Conservation (phyloP, 2,329 filamentous ascomycete genomes). For the Beauveria varroae region DNA sequence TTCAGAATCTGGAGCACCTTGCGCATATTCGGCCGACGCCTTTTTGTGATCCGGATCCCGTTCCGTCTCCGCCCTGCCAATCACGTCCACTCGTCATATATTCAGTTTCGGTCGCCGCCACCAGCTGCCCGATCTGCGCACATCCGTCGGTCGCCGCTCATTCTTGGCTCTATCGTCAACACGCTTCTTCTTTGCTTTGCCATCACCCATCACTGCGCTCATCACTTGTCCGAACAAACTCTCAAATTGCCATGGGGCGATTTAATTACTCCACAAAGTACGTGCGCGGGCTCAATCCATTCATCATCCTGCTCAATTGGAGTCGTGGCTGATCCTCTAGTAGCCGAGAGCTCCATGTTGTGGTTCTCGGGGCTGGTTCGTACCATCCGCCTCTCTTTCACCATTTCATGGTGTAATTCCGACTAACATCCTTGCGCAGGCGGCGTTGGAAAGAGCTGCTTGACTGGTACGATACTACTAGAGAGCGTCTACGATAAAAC, state of each 20-base stretch:
- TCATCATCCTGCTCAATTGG: neutral
- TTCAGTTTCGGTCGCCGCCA: slow-evolving; percentile 1
- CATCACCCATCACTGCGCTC: neutral
- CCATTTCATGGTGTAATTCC: slow-evolving; percentile 16
- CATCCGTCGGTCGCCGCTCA: neutral
- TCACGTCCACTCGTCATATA: slow-evolving; percentile 1
- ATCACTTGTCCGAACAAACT: neutral
- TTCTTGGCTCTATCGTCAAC: neutral
- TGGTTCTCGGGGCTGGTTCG: slow-evolving; percentile 72
- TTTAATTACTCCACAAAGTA: slow-evolving; percentile 11
- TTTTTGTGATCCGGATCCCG: neutral
- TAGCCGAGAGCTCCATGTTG: slow-evolving; percentile 74
- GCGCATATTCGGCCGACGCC: neutral
- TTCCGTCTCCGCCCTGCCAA: slow-evolving; percentile 4
- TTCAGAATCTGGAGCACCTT: neutral
- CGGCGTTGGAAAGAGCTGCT: slow-evolving; percentile 86
- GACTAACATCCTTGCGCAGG: slow-evolving; percentile 39
- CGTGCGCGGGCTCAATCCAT: neutral
- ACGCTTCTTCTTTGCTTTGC: neutral
- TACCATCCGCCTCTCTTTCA: slow-evolving; percentile 21
- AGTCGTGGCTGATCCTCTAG: slow-evolving; percentile 15
- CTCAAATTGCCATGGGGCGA: slow-evolving; percentile 4
- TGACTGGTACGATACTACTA: slow-evolving; percentile 60
- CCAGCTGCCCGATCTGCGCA: slow-evolving; percentile 2
- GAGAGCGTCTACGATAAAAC: neutral